phyloP scores from a whole-genome alignment of 1,284 basidiomycete genomes.

The Entoloma clypeatum region DNA sequence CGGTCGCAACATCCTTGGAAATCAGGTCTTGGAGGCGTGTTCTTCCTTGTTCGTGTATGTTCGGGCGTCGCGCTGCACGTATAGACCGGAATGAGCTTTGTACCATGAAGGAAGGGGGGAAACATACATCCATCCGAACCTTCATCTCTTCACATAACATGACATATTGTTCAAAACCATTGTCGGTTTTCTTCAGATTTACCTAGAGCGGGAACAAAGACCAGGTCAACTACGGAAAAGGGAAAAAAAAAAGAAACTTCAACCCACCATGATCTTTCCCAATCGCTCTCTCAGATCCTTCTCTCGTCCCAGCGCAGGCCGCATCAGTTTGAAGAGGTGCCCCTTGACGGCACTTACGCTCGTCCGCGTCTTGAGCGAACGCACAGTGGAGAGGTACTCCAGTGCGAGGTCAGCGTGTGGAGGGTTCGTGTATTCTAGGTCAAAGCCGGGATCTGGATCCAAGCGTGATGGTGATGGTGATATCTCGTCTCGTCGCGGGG shows the following conservation, averaged over 20 bases:
- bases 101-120: slow-evolving; percentile 3
- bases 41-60: slow-evolving; percentile 27
- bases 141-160: slow-evolving; percentile 68
- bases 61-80: slow-evolving; percentile 41
- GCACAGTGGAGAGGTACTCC: slow-evolving; percentile 86
- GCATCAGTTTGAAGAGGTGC: slow-evolving; percentile 90
- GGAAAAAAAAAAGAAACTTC: too few species aligned
- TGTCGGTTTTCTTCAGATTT: slow-evolving; percentile 34
- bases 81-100: slow-evolving; percentile 2
- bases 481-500: slow-evolving; percentile 8
- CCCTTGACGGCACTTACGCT: slow-evolving; percentile 79
- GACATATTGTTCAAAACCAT: slow-evolving; percentile 52
- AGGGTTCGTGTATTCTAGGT: slow-evolving; percentile 48
- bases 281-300: slow-evolving; percentile 72
- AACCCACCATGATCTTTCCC: slow-evolving; percentile 47
- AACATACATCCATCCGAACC: slow-evolving; percentile 56
- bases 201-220: slow-evolving; percentile 53
- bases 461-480: slow-evolving; percentile 10
- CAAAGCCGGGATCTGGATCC: too few species aligned
- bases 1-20: slow-evolving; percentile 45
- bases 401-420: slow-evolving; percentile 66
- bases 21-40: slow-evolving; percentile 43
- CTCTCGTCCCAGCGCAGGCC: slow-evolving; percentile 70
- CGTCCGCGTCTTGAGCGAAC: slow-evolving; percentile 68
- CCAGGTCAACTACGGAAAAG: too few species aligned